Base-by-base conservation (phyloP, 1,284 basidiomycete species). In the Heimioporus retisporus region DNA sequence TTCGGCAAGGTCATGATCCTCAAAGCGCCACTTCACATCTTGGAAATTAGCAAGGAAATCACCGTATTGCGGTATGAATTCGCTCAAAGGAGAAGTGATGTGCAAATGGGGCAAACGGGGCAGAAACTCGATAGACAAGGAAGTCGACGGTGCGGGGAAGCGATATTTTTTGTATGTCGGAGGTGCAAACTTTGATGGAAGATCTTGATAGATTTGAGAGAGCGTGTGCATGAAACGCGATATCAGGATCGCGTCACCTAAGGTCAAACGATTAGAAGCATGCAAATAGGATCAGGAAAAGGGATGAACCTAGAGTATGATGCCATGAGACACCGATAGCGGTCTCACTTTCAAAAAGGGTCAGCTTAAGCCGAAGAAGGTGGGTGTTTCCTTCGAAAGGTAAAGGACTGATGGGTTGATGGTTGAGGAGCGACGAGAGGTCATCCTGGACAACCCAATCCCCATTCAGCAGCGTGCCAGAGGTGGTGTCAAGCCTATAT, bases 311-410 rank as follows among this genome's bases (percentile, higher is more conserved):
- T 28, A 73, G 63, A 16, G 59, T 69, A 61, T 81, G 80, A 63
- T 81, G 73, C 81, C 79, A 81, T 13, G 75, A 73, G 23, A 81
- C 65, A 23, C 78, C 81, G 23, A 81, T 69, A 18, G 68, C 69
- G 0, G 78, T 80, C 63, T 75, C 69, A 0, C 62, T 43, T 11
- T 58, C 60, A 8, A 73, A 66, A 8, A 78, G 48, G 2, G 76
- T 76, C 48, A 81, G 51, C 55, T 79, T 79, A 55, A 81, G 51
- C 42, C 70, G 67, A 40, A 81, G 66, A 19, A 81, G 69, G 10
- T 77, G 68, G 21, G 53, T 60, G 48, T 69, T 66, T 5, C 46
- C 46, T 19, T 65, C 65, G 54, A 72, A 69, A 21, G 68, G 51
- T 23, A 57, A 57, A 19, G 73, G 62, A 35, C 57, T 64, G 14